Percentiles rank a stretch among this genome's conserved stretches.
Evolutionary conservation across 495 filamentous ascomycete genomes (phyloP).

Genomic region (Penicillium chermesinum): DNA sequence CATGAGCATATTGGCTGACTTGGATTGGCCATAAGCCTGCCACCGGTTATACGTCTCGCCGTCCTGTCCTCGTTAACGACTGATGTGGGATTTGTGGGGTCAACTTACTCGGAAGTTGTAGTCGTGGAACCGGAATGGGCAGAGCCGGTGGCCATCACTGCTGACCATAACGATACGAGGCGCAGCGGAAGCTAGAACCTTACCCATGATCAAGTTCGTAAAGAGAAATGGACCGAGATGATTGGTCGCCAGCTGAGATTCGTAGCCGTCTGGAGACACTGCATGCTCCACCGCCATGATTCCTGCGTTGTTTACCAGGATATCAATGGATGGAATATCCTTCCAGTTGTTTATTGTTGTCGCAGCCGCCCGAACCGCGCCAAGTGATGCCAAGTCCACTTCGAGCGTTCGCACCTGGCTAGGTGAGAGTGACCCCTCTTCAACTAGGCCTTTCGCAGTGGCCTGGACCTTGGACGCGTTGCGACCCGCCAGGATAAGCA

Average conservation of each 20-base stretch:
- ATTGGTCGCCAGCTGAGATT: conserved; percentile 52
- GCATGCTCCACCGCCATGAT: conserved; percentile 51
- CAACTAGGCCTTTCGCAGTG: not conserved
- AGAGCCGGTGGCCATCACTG: conserved; percentile 35
- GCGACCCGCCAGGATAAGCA: conserved; percentile 53
- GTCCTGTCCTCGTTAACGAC: conserved; percentile 18
- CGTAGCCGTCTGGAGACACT: conserved; percentile 40
- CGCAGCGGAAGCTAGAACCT: conserved; percentile 24
- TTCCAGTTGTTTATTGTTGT: conserved; percentile 41
- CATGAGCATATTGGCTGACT: conserved; percentile 56
- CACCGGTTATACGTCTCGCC: conserved; percentile 48
- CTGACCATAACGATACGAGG: conserved; percentile 23
- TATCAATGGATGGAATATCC: conserved; percentile 49
- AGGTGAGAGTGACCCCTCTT: not conserved
- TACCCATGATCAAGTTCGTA: conserved; percentile 50
- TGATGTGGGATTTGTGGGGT: too few relatives aligned
- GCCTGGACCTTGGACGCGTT: conserved; percentile 5
- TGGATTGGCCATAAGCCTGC: conserved; percentile 51
- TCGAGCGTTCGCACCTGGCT: conserved; percentile 10
- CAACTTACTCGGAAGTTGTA: conserved; percentile 45
- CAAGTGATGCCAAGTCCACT: conserved; percentile 42
- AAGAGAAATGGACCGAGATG: conserved; percentile 57
- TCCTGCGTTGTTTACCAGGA: conserved; percentile 55
- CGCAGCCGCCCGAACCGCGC: conserved; percentile 48
- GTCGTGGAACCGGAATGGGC: conserved; percentile 47